A percentile compares a stretch with the other conserved stretches of the same genome.
phyloP scores from a whole-genome alignment of 129 eudicot species.

The Helianthus tuberosus region DNA sequence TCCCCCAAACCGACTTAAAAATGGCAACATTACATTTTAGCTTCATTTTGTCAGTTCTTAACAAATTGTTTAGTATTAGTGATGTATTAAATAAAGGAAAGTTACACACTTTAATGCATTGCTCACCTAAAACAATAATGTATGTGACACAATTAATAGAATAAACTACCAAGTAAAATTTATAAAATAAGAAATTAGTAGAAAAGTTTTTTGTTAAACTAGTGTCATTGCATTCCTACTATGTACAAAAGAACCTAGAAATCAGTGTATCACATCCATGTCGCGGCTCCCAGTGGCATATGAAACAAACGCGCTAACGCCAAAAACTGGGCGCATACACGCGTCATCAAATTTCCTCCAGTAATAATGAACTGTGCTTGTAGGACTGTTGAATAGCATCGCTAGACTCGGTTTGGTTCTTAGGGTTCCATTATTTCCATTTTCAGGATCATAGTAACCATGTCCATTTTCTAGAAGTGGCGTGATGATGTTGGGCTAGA shows the following conservation, averaged over 20 bases:
- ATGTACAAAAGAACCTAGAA: constrained; percentile 19
- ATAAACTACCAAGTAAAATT: too few species aligned
- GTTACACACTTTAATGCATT: too few species aligned
- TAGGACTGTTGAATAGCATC: constrained; percentile 55
- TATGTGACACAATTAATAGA: too few species aligned
- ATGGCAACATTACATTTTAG: too few species aligned
- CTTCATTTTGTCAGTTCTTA: too few species aligned
- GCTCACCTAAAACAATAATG: too few species aligned
- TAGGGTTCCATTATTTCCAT: constrained; percentile 8
- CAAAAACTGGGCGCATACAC: constrained; percentile 70
- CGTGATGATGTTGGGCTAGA: constrained; percentile 49
- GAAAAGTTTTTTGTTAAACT: too few species aligned
- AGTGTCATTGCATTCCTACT: background rate
- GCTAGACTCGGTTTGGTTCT: constrained; percentile 35
- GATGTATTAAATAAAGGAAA: too few species aligned
- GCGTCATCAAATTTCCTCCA: constrained; percentile 73
- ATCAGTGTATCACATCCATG: constrained; percentile 30
- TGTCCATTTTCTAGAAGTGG: constrained; percentile 46
- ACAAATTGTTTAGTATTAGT: too few species aligned
- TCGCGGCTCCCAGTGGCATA: constrained; percentile 31
- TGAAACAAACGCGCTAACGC: constrained; percentile 57
- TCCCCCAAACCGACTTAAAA: too few species aligned
- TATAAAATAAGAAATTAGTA: too few species aligned
- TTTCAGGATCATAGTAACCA: constrained; percentile 13
- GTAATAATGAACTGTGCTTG: constrained; percentile 57